phyloP scores from a whole-genome alignment of 768 basidiomycete genomes.

The Mrakia gelida region DNA sequence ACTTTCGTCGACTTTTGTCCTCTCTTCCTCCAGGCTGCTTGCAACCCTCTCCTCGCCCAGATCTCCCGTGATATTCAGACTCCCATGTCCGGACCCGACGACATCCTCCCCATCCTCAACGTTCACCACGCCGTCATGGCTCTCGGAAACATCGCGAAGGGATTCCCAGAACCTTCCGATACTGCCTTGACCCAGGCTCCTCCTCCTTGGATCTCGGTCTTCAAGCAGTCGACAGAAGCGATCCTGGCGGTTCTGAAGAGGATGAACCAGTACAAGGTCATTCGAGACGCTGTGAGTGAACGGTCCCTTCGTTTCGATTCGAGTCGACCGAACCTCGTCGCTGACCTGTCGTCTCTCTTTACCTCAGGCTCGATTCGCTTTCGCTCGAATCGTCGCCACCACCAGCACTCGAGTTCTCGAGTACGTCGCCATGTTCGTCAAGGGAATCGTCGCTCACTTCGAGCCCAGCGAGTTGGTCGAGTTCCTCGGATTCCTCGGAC shows the following conservation, averaged over 20 bases:
- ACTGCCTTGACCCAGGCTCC: slow-evolving; percentile 59
- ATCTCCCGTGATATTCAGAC: slow-evolving; percentile 54
- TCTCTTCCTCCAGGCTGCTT: slow-evolving; percentile 55
- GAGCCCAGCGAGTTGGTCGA: slow-evolving; percentile 89
- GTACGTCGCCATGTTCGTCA: slow-evolving; percentile 83
- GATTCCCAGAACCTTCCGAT: slow-evolving; percentile 85
- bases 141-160: slow-evolving; percentile 88
- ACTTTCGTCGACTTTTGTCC: background rate
- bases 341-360: background rate
- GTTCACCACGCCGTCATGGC: slow-evolving; percentile 94
- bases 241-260: slow-evolving; percentile 80
- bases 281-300: slow-evolving; percentile 80
- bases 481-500: slow-evolving; percentile 89
- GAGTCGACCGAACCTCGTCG: background rate
- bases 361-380: slow-evolving; percentile 79
- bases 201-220: slow-evolving; percentile 67
- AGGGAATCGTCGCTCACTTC: slow-evolving; percentile 82
- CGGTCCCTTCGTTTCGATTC: no score
- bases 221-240: slow-evolving; percentile 77
- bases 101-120: slow-evolving; percentile 72
- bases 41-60: slow-evolving; percentile 74
- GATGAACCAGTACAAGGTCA: slow-evolving; percentile 78
- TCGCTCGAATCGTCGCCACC: slow-evolving; percentile 84
- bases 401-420: slow-evolving; percentile 81
- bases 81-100: slow-evolving; percentile 56